A percentile compares a stretch with the other conserved stretches of the same genome.
Evolutionary conservation across 176 grass and related monocot genomes (phyloP).

Genomic region (Saccharum spontaneum): DNA sequence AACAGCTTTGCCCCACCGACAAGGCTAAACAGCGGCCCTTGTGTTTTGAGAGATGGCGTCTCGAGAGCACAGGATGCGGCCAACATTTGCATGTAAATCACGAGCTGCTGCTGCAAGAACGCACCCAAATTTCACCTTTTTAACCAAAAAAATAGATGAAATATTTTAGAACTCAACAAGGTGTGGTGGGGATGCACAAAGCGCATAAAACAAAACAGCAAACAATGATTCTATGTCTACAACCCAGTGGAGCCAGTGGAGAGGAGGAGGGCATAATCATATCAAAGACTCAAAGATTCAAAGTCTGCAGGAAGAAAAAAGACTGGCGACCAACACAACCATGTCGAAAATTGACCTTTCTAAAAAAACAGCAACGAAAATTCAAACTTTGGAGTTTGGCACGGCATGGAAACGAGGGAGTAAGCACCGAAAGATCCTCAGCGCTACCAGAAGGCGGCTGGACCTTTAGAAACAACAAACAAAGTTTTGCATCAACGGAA

Average conservation of each 20-base stretch:
- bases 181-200: neutral
- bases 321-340: constrained; percentile 14
- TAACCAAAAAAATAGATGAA: constrained; percentile 18
- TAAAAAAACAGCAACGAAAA: neutral
- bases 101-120: constrained; percentile 14
- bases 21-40: constrained; percentile 19
- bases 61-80: constrained; percentile 12
- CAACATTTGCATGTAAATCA: constrained; percentile 48
- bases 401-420: constrained; percentile 12
- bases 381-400: constrained; percentile 40
- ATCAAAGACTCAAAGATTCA: neutral
- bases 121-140: constrained; percentile 33
- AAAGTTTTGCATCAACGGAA: neutral
- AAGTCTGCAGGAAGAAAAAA: neutral
- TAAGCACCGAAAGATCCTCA: neutral
- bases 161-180: neutral
- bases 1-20: constrained; percentile 44
- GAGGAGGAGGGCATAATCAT: neutral
- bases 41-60: constrained; percentile 15
- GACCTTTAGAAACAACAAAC: no score
- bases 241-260: neutral
- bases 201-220: neutral
- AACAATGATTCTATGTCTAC: neutral
- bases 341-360: constrained; percentile 13
- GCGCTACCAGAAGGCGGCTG: neutral